These are phyloP conservation scores for Ambrosia trifida DNA, from an alignment of 129 eudicot species.

Conservation along the genomic window DNA sequence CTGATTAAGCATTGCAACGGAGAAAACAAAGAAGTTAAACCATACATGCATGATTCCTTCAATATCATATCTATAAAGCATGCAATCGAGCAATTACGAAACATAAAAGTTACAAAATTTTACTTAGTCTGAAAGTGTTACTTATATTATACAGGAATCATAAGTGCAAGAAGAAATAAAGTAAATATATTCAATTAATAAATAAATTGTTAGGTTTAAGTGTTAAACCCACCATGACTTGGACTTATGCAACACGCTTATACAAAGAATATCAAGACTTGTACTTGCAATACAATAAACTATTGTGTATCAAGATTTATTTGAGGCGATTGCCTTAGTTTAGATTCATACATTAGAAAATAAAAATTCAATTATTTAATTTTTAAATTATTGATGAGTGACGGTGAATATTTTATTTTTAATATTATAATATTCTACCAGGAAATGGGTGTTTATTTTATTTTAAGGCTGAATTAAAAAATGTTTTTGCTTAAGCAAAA, in stretches of 20 bases:
- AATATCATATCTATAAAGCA: too few species aligned
- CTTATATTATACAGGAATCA: not conserved
- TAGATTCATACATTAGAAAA: not conserved
- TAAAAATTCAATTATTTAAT: not conserved
- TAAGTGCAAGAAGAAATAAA: not conserved
- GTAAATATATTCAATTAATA: not conserved
- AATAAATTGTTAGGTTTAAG: constrained; percentile 11
- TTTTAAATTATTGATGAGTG: constrained; percentile 4
- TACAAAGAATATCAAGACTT: constrained; percentile 14
- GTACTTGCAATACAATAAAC: constrained; percentile 10
- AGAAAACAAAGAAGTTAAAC: too few species aligned
- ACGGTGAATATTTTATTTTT: constrained; percentile 30
- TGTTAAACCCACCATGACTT: constrained; percentile 16
- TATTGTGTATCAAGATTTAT: constrained; percentile 15
- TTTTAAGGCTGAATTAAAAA: not conserved
- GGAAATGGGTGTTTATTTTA: not conserved
- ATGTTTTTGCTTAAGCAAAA: too few species aligned
- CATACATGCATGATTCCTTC: too few species aligned
- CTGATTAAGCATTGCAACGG: too few species aligned
- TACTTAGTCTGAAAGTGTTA: not conserved
- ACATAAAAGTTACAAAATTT: too few species aligned
- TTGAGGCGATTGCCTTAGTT: constrained; percentile 20
- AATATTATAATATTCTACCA: not conserved
- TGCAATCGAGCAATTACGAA: too few species aligned
- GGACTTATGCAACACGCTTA: constrained; percentile 23